Evolutionary conservation across 257 asterid species (phyloP), one percentile per base, ranked within the genome.

Genomic region (Jacaranda copaia): DNA sequence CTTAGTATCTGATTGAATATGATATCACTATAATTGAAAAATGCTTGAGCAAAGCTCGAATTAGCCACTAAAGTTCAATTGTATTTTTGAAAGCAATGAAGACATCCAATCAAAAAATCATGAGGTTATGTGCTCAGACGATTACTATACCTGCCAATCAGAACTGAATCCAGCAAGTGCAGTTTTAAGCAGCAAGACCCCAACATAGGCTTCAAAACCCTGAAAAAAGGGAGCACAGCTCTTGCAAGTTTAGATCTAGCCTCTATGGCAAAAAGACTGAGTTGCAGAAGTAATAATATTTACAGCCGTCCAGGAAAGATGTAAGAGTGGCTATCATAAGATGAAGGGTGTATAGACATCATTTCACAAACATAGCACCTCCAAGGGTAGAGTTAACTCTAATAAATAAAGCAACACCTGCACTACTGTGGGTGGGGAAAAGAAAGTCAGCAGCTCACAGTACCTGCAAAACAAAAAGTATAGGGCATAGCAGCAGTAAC

Each of bases 141-240:
- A 73, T 39, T 52, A 66, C 55, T 62, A 73, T 74, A 91, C 99
- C 97, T 95, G 99, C 99, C 99, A 95, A 72, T 91, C 97, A 39
- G 91, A 88, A 82, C 81, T 80, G 84, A 84, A 84, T 75, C 97
- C 97, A 74, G 83, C 87, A 58, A 91, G 70, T 64, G 97, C 98
- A 75, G 92, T 91, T 85, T 89, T 84, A 72, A 95, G 99, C 84
- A 93, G 80, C 87, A 88, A 80, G 64, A 93, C 74, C 78, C 99
- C 99, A 80, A 93, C 80, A 85, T 93, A 93, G 49, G 98, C 99
- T 90, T 95, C 97, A 68, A 91, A 89, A 39, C 91, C 97, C 98
- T 93, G 97, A 81, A 78, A 63, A 70, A 10, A 43, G 4, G 78
- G 58, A 76, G 56, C 61, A 62, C 8, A 38, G 14, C 25, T 55